phyloP scores from a whole-genome alignment of 2,329 filamentous ascomycete species.

The Aureobasidium sp. region DNA sequence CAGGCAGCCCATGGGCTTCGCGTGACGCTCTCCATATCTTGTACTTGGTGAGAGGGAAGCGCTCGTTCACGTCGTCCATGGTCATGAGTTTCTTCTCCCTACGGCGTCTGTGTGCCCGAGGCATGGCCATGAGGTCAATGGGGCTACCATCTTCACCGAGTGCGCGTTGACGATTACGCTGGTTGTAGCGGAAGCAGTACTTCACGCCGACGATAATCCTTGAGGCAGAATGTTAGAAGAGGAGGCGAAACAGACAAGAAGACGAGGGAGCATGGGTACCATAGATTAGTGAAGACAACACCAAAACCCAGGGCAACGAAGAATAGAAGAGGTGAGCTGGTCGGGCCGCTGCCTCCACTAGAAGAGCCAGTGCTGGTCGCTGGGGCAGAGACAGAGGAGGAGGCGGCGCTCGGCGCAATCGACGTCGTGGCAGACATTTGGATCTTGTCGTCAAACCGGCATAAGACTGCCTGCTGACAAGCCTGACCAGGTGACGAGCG shows the following conservation, averaged over 20 bases:
- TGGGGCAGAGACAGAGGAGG: slow-evolving; percentile 19
- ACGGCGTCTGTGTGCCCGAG: slow-evolving; percentile 73
- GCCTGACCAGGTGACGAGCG: not conserved
- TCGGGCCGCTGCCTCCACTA: slow-evolving; percentile 40
- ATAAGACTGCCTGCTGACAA: not conserved
- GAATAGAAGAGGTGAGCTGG: slow-evolving; percentile 73
- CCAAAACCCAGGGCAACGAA: slow-evolving; percentile 95
- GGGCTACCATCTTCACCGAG: slow-evolving; percentile 73
- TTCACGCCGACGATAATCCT: slow-evolving; percentile 99
- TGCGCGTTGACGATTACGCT: slow-evolving; percentile 73
- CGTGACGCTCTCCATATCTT: slow-evolving; percentile 85
- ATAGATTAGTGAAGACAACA: slow-evolving; percentile 97
- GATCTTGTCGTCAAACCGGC: not conserved
- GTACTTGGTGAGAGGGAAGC: slow-evolving; percentile 94
- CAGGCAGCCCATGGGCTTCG: slow-evolving; percentile 74
- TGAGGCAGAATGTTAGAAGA: slow-evolving; percentile 7
- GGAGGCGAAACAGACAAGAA: not conserved
- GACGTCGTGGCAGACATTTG: slow-evolving; percentile 14
- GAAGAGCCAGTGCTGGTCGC: slow-evolving; percentile 20
- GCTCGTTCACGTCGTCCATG: slow-evolving; percentile 97
- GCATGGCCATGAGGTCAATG: slow-evolving; percentile 81
- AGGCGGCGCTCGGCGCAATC: not conserved
- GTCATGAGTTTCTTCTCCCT: slow-evolving; percentile 98
- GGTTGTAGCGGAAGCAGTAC: slow-evolving; percentile 98
- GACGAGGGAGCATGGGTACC: slow-evolving; percentile 56